phyloP scores from a whole-genome alignment of 495 filamentous ascomycete species.

The Penicillium flavigenum region DNA sequence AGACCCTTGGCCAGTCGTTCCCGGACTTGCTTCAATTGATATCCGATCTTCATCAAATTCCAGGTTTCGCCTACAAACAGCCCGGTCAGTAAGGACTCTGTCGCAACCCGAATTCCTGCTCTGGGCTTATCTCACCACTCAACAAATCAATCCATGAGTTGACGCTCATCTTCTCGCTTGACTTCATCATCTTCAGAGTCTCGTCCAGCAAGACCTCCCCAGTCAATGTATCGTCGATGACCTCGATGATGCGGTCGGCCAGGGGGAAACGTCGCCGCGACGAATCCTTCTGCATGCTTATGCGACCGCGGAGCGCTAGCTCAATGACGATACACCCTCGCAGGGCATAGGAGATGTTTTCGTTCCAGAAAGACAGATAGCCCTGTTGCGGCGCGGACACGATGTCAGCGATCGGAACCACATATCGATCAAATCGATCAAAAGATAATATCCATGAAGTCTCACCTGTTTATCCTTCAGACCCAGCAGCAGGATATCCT shows the following conservation, averaged over 20 bases:
- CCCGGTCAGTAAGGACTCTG: slow-evolving; percentile 14
- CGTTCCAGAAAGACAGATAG: slow-evolving; percentile 99
- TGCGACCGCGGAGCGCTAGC: slow-evolving; percentile 89
- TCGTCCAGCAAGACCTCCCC: slow-evolving; percentile 98
- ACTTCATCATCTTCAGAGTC: slow-evolving; percentile 99
- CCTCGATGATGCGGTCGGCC: slow-evolving; percentile 90
- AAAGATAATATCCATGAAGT: slow-evolving; percentile 1
- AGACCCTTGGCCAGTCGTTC: slow-evolving; percentile 97
- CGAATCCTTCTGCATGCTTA: slow-evolving; percentile 98
- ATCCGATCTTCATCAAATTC: slow-evolving; percentile 99
- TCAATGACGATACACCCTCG: slow-evolving; percentile 98
- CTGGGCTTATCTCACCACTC: slow-evolving; percentile 65
- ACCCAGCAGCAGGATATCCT: slow-evolving; percentile 91
- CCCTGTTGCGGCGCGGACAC: slow-evolving; percentile 54
- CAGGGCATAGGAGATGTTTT: slow-evolving; percentile 97
- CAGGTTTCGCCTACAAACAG: slow-evolving; percentile 82
- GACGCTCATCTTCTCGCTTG: slow-evolving; percentile 99
- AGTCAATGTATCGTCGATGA: slow-evolving; percentile 94
- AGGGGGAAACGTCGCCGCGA: slow-evolving; percentile 88
- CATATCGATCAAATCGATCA: not conserved
- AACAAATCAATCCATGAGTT: slow-evolving; percentile 97
- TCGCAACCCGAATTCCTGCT: not conserved
- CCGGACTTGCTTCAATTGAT: slow-evolving; percentile 98
- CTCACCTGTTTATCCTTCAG: slow-evolving; percentile 96
- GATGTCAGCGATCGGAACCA: slow-evolving; percentile 24